These are phyloP conservation scores for Arthrobotrys sinensis DNA, from an alignment of 2,329 filamentous ascomycete species.

Conservation along the genomic window DNA sequence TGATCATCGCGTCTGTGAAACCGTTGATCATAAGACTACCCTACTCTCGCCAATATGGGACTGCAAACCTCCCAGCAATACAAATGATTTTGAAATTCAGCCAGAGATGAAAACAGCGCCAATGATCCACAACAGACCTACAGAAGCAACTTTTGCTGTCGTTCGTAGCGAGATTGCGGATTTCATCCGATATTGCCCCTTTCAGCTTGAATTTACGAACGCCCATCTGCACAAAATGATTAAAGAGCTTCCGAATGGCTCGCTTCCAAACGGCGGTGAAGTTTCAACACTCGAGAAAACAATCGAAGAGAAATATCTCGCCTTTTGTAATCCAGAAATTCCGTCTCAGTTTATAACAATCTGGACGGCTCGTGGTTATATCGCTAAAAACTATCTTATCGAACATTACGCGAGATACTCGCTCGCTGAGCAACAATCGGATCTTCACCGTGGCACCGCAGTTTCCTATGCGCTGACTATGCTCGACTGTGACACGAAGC, in stretches of 20 bases:
- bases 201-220: conserved; percentile 70
- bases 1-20: conserved; percentile 72
- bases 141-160: conserved; percentile 69
- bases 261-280: conserved; percentile 62
- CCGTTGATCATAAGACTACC: conserved; percentile 66
- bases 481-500: conserved; percentile 58
- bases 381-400: conserved; percentile 67
- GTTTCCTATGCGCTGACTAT: conserved; percentile 64
- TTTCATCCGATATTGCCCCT: conserved; percentile 67
- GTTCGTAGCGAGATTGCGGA: conserved; percentile 69
- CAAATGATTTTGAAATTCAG: conserved; percentile 48
- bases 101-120: conserved; percentile 37
- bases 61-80: conserved; percentile 38
- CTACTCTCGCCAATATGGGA: conserved; percentile 66
- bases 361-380: conserved; percentile 66
- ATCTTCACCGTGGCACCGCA: background rate
- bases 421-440: background rate
- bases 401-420: conserved; percentile 65
- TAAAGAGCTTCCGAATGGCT: background rate
- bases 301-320: conserved; percentile 65
- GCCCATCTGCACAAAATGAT: conserved; percentile 66
- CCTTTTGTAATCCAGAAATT: conserved; percentile 65
- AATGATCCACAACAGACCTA: conserved; percentile 64
- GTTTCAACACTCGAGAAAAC: conserved; percentile 64
- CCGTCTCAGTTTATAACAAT: conserved; percentile 68